These are phyloP conservation scores for Boletus vinaceobasis DNA, from an alignment of 768 basidiomycete species.

Conservation along the genomic window DNA sequence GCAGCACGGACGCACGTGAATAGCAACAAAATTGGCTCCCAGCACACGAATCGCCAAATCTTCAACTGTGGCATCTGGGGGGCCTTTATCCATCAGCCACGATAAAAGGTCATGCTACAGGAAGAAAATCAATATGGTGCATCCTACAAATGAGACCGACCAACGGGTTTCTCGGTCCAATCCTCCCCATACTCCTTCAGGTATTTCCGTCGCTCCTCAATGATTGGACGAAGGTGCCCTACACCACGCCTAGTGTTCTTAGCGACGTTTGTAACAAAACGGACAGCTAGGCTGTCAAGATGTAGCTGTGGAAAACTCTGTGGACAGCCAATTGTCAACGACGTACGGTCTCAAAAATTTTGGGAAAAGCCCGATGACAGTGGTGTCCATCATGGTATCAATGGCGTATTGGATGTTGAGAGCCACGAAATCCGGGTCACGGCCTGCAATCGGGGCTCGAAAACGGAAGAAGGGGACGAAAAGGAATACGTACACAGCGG, in stretches of 20 bases:
- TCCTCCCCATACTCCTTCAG: conserved; percentile 19
- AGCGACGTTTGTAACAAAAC: conserved; percentile 6
- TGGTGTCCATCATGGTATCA: too few species aligned
- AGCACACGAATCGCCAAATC: too few species aligned
- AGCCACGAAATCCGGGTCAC: conserved; percentile 33
- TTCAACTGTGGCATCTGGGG: too few species aligned
- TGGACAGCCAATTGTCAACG: not conserved
- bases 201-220: conserved; percentile 25
- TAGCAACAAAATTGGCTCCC: too few species aligned
- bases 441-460: conserved; percentile 28
- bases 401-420: conserved; percentile 26
- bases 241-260: conserved; percentile 3
- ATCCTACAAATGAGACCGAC: too few species aligned
- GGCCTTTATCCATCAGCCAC: too few species aligned
- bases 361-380: conserved; percentile 31
- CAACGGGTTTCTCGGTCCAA: too few species aligned
- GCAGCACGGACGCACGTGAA: too few species aligned
- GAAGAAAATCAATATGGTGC: too few species aligned
- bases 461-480: not conserved
- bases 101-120: too few species aligned
- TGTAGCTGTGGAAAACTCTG: too few species aligned
- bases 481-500: conserved; percentile 36
- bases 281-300: conserved; percentile 16
- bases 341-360: conserved; percentile 31
- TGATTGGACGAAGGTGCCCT: conserved; percentile 25